Evolutionary conservation across 164 flowering plant species (phyloP).

Genomic region (Tinospora cordifolia): DNA sequence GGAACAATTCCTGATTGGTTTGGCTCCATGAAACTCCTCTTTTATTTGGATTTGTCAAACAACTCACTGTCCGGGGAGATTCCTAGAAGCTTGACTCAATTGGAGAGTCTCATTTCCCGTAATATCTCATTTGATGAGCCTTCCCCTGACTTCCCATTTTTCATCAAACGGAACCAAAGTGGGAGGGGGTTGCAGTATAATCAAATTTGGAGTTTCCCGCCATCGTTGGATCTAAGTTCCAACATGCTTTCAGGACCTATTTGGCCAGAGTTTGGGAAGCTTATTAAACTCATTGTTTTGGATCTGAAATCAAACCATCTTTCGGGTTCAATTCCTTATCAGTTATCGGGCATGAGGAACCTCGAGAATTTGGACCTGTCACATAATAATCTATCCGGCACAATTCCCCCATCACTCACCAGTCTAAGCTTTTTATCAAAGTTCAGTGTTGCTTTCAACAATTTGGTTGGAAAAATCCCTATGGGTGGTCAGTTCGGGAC

Average conservation of each 20-base stretch:
- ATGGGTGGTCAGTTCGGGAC: conserved; percentile 49
- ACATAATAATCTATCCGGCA: conserved; percentile 40
- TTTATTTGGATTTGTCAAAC: conserved; percentile 60
- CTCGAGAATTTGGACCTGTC: conserved; percentile 55
- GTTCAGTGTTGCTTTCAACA: conserved; percentile 62
- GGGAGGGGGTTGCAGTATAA: conserved; percentile 37
- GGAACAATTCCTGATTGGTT: conserved; percentile 52
- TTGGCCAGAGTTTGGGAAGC: conserved; percentile 56
- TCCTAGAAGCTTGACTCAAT: conserved; percentile 34
- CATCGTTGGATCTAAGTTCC: conserved; percentile 38
- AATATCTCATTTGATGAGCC: conserved; percentile 31
- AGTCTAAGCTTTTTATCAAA: conserved; percentile 42
- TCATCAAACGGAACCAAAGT: conserved; percentile 29
- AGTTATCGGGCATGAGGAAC: conserved; percentile 40
- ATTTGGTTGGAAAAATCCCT: conserved; percentile 48
- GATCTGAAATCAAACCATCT: conserved; percentile 35
- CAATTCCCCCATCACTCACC: conserved; percentile 36
- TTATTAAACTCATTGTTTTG: conserved; percentile 38
- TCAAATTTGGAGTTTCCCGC: conserved; percentile 41
- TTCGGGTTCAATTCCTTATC: conserved; percentile 44
- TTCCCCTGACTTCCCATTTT: conserved; percentile 44
- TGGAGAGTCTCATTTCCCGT: conserved; percentile 32
- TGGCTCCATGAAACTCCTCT: conserved; percentile 31
- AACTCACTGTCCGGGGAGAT: conserved; percentile 44
- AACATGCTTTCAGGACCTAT: conserved; percentile 47